These are phyloP conservation scores for Mortierella claussenii DNA, from an alignment of 192 early-diverging fungal species.

Conservation along the genomic window DNA sequence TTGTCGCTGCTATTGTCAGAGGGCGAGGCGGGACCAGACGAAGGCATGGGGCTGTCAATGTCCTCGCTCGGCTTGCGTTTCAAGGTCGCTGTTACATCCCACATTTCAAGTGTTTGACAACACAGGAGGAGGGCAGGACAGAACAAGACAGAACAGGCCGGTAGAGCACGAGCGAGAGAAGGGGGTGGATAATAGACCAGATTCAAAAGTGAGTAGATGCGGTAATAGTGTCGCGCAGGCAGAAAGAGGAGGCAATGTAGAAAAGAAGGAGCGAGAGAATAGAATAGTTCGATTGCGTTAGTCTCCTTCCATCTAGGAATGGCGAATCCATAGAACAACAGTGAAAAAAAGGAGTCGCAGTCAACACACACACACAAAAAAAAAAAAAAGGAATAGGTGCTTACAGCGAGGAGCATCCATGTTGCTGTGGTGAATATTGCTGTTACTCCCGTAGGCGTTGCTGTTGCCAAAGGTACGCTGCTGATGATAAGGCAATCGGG, in stretches of 20 bases:
- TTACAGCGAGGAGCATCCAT: slow-evolving; percentile 50
- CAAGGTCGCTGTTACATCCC: slow-evolving; percentile 23
- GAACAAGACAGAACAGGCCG: not conserved
- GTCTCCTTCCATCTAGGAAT: too few relatives aligned
- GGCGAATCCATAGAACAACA: too few relatives aligned
- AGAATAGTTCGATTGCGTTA: too few relatives aligned
- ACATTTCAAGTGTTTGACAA: slow-evolving; percentile 4
- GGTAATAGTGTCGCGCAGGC: too few relatives aligned
- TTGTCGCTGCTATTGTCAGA: slow-evolving; percentile 24
- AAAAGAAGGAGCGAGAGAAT: slow-evolving; percentile 4
- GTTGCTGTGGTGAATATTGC: not conserved
- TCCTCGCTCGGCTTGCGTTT: slow-evolving; percentile 43
- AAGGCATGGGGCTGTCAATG: slow-evolving; percentile 49
- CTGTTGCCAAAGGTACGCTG: not conserved
- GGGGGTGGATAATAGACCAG: not conserved
- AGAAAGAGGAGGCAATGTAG: not conserved
- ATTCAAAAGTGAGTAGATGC: not conserved
- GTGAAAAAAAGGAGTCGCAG: not conserved
- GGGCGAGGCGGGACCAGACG: slow-evolving; percentile 46
- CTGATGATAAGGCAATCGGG: slow-evolving; percentile 25
- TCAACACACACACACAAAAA: slow-evolving; percentile 3
- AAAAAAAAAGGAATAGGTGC: slow-evolving; percentile 3
- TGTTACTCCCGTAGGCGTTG: not conserved
- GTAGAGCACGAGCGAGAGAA: not conserved
- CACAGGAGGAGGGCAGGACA: too few relatives aligned